Evolutionary conservation across 2,329 filamentous ascomycete species (phyloP).

Genomic region (Pseudogymnoascus sp.): DNA sequence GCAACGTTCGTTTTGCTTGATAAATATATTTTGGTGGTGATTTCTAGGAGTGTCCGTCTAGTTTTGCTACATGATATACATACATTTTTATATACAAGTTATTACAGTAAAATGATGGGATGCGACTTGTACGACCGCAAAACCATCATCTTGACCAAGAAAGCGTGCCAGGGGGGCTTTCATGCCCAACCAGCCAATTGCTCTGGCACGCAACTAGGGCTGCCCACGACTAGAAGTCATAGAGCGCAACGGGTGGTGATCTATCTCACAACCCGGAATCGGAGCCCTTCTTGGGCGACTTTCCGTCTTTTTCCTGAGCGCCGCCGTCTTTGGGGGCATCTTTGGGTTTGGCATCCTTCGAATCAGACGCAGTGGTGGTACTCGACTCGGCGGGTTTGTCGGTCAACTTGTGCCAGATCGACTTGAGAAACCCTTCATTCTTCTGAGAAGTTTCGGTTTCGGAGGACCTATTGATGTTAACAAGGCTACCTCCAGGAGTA

Average conservation of each 20-base stretch:
- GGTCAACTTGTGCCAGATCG: slow-evolving; percentile 87
- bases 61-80: slow-evolving; percentile 9
- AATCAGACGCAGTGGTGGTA: neutral
- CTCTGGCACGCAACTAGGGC: neutral
- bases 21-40: slow-evolving; percentile 8
- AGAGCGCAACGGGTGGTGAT: neutral
- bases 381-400: slow-evolving; percentile 46
- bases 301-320: slow-evolving; percentile 16
- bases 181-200: neutral
- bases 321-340: neutral
- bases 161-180: neutral
- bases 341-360: slow-evolving; percentile 13
- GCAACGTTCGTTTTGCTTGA: neutral
- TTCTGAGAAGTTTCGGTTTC: slow-evolving; percentile 47
- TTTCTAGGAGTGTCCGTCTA: slow-evolving; percentile 10
- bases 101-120: neutral
- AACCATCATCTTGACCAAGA: neutral
- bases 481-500: neutral
- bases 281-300: slow-evolving; percentile 21
- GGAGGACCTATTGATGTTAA: slow-evolving; percentile 8
- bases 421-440: slow-evolving; percentile 86
- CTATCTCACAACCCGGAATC: slow-evolving; percentile 1
- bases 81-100: slow-evolving; percentile 6
- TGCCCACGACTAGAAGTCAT: neutral
- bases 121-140: neutral